These are phyloP conservation scores for Quercus rubra DNA, from an alignment of 306 rosid genomes.

Conservation along the genomic window DNA sequence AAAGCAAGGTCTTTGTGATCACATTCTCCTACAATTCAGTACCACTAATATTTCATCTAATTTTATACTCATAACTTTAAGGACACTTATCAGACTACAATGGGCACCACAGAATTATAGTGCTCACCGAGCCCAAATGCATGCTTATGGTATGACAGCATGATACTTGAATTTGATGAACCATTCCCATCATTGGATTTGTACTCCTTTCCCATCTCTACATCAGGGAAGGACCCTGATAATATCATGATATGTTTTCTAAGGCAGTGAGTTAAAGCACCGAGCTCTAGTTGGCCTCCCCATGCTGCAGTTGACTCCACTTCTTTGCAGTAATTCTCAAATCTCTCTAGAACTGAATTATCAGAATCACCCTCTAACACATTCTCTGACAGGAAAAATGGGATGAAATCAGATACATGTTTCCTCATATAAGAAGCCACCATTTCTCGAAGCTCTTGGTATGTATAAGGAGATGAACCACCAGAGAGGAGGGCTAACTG, in stretches of 20 bases:
- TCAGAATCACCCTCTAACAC: constrained; percentile 43
- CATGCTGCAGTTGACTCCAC: constrained; percentile 87
- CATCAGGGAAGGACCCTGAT: constrained; percentile 96
- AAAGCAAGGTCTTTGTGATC: background rate
- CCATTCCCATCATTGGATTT: constrained; percentile 33
- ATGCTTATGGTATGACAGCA: constrained; percentile 89
- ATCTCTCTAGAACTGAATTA: constrained; percentile 46
- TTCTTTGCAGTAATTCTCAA: constrained; percentile 80
- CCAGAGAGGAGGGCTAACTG: constrained; percentile 57
- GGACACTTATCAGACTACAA: constrained; percentile 32
- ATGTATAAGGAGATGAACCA: constrained; percentile 61
- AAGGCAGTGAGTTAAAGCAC: constrained; percentile 82
- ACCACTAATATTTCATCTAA: background rate
- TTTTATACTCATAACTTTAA: background rate
- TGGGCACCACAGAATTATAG: constrained; percentile 80
- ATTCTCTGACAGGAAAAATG: constrained; percentile 76
- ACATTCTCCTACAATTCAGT: background rate
- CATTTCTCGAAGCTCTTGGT: constrained; percentile 78
- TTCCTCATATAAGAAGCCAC: constrained; percentile 82
- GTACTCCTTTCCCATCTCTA: constrained; percentile 98
- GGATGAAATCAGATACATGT: constrained; percentile 63
- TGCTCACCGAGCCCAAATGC: constrained; percentile 97
- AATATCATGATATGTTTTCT: constrained; percentile 73
- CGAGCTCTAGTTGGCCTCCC: constrained; percentile 98
- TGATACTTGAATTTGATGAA: constrained; percentile 45